Percentiles rank a stretch among this genome's conserved stretches.
phyloP scores from a whole-genome alignment of 768 basidiomycete genomes.

The Mycena floridula region DNA sequence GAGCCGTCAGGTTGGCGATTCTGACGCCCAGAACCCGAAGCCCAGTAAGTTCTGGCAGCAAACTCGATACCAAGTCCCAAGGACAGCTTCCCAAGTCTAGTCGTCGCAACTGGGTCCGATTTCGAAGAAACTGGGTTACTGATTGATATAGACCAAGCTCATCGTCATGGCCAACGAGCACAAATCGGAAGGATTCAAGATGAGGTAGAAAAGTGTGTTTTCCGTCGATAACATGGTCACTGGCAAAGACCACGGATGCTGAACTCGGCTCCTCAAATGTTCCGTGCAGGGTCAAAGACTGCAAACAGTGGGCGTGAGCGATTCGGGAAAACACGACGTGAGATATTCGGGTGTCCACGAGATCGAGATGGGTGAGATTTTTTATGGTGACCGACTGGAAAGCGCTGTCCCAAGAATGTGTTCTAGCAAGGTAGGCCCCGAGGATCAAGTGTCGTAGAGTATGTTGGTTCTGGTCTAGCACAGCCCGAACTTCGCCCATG shows the following conservation, averaged over 20 bases:
- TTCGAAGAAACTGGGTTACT: constrained; percentile 47
- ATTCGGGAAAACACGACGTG: constrained; percentile 58
- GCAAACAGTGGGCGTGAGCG: constrained; percentile 53
- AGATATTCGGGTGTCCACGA: constrained; percentile 65
- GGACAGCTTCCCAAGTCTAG: constrained; percentile 63
- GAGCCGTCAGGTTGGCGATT: constrained; percentile 42
- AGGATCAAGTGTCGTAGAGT: constrained; percentile 59
- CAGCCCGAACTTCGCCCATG: constrained; percentile 60
- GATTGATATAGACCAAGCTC: constrained; percentile 44
- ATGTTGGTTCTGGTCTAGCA: constrained; percentile 52
- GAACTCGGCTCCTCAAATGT: constrained; percentile 54
- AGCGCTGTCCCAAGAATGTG: constrained; percentile 62
- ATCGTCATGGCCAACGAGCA: constrained; percentile 59
- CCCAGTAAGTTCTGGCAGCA: constrained; percentile 45
- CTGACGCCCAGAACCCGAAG: constrained; percentile 54
- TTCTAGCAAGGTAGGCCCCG: constrained; percentile 60
- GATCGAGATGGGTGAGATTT: constrained; percentile 63
- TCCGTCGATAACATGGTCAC: constrained; percentile 54
- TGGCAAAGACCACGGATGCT: constrained; percentile 54
- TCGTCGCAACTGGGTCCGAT: constrained; percentile 40
- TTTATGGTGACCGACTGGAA: constrained; percentile 60
- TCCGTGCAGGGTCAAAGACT: constrained; percentile 60
- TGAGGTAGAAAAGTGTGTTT: constrained; percentile 57
- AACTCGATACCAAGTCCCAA: constrained; percentile 48
- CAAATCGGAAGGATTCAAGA: constrained; percentile 56